phyloP scores from a whole-genome alignment of 306 rosid species.

The Nissolia schottii region DNA sequence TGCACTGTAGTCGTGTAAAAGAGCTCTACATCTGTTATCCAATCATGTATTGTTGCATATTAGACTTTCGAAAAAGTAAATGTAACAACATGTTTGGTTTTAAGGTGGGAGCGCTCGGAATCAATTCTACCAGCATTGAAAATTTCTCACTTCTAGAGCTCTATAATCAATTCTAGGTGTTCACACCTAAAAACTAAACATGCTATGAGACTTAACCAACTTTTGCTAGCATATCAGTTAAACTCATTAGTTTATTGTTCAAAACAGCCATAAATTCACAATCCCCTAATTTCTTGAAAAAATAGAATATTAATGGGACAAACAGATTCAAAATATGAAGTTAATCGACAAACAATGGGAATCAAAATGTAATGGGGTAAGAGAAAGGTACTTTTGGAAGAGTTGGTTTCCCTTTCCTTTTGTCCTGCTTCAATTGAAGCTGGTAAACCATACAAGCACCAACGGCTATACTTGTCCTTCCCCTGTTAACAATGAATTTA shows the following conservation, averaged over 20 bases:
- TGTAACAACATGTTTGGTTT: too few relatives aligned
- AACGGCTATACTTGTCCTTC: conserved; percentile 89
- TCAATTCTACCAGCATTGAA: too few relatives aligned
- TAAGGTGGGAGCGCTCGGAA: too few relatives aligned
- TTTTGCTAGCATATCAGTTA: too few relatives aligned
- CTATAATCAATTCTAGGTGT: too few relatives aligned
- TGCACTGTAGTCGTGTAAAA: too few relatives aligned
- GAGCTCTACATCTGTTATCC: too few relatives aligned
- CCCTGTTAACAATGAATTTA: conserved; percentile 50
- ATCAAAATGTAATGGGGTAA: not conserved
- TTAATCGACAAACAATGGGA: not conserved
- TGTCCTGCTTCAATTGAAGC: conserved; percentile 55
- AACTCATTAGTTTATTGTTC: not conserved
- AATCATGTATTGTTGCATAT: too few relatives aligned
- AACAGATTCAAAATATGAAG: not conserved
- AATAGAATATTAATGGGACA: not conserved
- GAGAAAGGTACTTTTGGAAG: conserved; percentile 58
- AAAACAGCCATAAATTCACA: not conserved
- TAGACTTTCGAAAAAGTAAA: too few relatives aligned
- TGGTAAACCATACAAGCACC: conserved; percentile 58
- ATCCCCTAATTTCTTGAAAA: not conserved
- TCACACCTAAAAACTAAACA: too few relatives aligned
- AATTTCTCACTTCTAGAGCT: too few relatives aligned
- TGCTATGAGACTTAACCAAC: too few relatives aligned
- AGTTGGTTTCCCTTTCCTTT: conserved; percentile 63